Base-by-base conservation (phyloP, 139 green algal genomes). In the Parachlorella kessleri region DNA sequence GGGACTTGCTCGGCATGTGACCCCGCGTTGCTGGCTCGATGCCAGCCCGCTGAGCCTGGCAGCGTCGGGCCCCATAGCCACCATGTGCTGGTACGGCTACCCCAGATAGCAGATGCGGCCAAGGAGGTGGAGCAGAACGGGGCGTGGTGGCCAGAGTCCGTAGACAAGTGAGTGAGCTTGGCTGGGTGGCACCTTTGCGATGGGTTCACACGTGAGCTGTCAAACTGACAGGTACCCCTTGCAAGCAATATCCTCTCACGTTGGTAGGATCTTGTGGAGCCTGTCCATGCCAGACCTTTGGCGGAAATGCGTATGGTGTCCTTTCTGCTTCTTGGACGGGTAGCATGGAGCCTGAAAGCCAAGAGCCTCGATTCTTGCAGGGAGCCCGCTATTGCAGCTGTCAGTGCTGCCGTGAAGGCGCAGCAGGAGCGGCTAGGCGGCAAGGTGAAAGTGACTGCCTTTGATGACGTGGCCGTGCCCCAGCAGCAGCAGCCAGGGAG, bases 81-180 rank as follows among this genome's bases (percentile, higher is more conserved):
- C 23, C 72, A 78, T 14, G 32, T 54, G 8, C 36, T 78, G 18
- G 72, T 78, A 7, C 63, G 72, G 36, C 23, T 78, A 23, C 55
- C 18, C 23, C 37, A 21, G 33, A 33, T 21, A 53, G 23, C 42
- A 18, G 42, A 64, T 32, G 42, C 69, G 8, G 26, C 41, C 23
- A 10, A 9, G 9, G n/a, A 75, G 18, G 18, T 26, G 18, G 14
- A 18, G 8, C 10, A 48, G 39, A 28, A 53, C n/a, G 48, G 33
- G 18, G 42, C 33, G 18, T 75, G 69, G 69, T 78, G 72, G 72
- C 38, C 39, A 8, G 72, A 78, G 39, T 67, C 37, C 10, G 72
- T 78, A 14, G 72, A 78, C 28, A 35, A 69, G 63, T 69, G 63
- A 30, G 63, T 69, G n/a, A 69, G n/a, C n/a, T n/a, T n/a, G n/a